Percentiles rank a stretch among this genome's conserved stretches.
Evolutionary conservation across 2,329 filamentous ascomycete genomes (phyloP).

Genomic region (Curvularia verruculosa): DNA sequence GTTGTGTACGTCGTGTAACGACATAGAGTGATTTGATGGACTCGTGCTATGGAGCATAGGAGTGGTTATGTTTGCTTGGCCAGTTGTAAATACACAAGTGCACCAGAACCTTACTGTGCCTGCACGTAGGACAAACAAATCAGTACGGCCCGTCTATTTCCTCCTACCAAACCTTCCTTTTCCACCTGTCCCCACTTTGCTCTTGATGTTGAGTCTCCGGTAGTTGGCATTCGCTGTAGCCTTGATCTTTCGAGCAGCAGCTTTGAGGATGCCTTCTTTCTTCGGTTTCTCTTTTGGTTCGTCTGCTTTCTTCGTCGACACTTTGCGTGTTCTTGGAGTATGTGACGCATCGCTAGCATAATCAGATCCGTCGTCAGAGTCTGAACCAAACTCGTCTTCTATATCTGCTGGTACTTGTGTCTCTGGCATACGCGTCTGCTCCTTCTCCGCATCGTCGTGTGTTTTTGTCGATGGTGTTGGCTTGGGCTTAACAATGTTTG

Average conservation of each 20-base stretch:
- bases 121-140: not conserved
- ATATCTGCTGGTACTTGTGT: conserved; percentile 34
- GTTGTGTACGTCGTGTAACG: conserved; percentile 10
- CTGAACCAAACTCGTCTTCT: conserved; percentile 45
- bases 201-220: conserved; percentile 58
- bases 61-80: conserved; percentile 1
- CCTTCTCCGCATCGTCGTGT: conserved; percentile 39
- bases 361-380: conserved; percentile 47
- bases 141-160: conserved; percentile 20
- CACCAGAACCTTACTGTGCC: not conserved
- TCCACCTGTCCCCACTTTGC: conserved; percentile 50
- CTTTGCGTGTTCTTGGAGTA: conserved; percentile 39
- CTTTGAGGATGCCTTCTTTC: conserved; percentile 44
- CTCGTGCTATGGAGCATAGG: not conserved
- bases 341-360: conserved; percentile 51
- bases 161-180: conserved; percentile 51
- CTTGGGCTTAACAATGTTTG: conserved; percentile 51
- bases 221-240: conserved; percentile 57
- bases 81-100: not conserved
- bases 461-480: conserved; percentile 41
- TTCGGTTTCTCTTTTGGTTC: conserved; percentile 18
- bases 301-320: conserved; percentile 24
- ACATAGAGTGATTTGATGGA: conserved; percentile 7
- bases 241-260: conserved; percentile 53
- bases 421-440: conserved; percentile 50